Evolutionary conservation across 371 early-diverging fungal species (phyloP), one percentile per base, ranked within the genome.

Genomic region (Homolaphlyctis polyrhiza): DNA sequence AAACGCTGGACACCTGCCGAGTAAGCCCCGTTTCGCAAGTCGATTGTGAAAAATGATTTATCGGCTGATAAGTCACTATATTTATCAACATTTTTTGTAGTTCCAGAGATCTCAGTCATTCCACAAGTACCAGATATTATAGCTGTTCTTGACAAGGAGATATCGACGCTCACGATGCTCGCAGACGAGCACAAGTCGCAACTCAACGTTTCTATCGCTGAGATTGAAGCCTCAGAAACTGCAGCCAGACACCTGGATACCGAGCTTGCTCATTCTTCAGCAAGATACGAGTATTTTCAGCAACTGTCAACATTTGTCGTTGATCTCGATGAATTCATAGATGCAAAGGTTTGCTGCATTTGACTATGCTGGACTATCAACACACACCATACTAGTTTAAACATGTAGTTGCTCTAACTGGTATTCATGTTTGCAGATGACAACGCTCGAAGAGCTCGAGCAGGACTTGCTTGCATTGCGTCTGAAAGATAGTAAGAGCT

Each of bases 281-380:
- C 70, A 11, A 78, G 87, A 32, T 88, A 87, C 65, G 81, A 76
- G 23, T 90, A 85, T 66, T 90, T 86, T 67, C 87, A 87, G 61
- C 79, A 84, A 29, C 66, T 88, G n/a, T 69, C 74, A 32, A 74
- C 78, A 0, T 87, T 77, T 68, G 75, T 86, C 25, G 78, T 82
- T 14, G 85, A 86, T 62, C 68, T 89, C 49, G 88, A 84, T 1
- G 87, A 86, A 39, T 85, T 89, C 61, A 76, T 89, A 43, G 91
- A 90, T 68, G 82, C 75, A 30, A 87, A 87, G 79, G 86, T 86
- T 65, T 33, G 60, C 25, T n/a, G n/a, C n/a, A n/a, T n/a, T n/a
- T n/a, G n/a, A 18, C 16, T 35, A 35, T 51, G 29, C 28, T 64
- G 0, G 35, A 27, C n/a, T 45, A 3, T 6, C 48, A n/a, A n/a